These are phyloP conservation scores for Saccharomycopsis fodiens DNA, from an alignment of 805 yeast genomes.

Conservation along the genomic window DNA sequence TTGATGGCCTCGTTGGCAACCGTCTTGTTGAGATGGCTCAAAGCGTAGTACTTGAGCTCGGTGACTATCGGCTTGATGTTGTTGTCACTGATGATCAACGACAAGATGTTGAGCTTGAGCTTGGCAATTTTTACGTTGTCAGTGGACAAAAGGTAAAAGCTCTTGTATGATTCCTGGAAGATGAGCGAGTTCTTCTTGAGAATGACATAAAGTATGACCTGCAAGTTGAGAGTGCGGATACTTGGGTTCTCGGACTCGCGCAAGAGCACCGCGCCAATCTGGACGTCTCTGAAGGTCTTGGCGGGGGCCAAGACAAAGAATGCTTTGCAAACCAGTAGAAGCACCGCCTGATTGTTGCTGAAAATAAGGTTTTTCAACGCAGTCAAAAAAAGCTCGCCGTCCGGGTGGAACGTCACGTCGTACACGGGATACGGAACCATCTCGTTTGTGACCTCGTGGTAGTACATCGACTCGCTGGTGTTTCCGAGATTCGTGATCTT, in stretches of 20 bases:
- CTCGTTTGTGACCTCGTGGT: slow-evolving; percentile 35
- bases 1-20: slow-evolving; percentile 44
- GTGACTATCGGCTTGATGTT: slow-evolving; percentile 46
- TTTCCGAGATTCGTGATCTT: slow-evolving; percentile 29
- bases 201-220: slow-evolving; percentile 13
- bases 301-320: slow-evolving; percentile 53
- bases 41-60: slow-evolving; percentile 57
- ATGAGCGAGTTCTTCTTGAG: slow-evolving; percentile 17
- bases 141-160: slow-evolving; percentile 49
- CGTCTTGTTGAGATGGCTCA: slow-evolving; percentile 23
- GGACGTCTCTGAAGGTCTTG: slow-evolving; percentile 37
- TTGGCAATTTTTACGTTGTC: slow-evolving; percentile 40
- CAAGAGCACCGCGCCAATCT: slow-evolving; percentile 44
- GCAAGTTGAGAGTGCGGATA: slow-evolving; percentile 10
- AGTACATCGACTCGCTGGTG: slow-evolving; percentile 26
- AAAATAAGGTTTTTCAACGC: slow-evolving; percentile 40
- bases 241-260: slow-evolving; percentile 23
- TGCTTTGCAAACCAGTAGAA: slow-evolving; percentile 53
- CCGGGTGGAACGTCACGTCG: slow-evolving; percentile 43
- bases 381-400: slow-evolving; percentile 46
- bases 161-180: slow-evolving; percentile 17
- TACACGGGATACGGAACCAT: slow-evolving; percentile 33
- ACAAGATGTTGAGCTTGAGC: slow-evolving; percentile 53
- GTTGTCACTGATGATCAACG: slow-evolving; percentile 45
- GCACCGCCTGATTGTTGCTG: slow-evolving; percentile 50